Evolutionary conservation across 192 early-diverging fungal genomes (phyloP), one percentile per base, ranked within the genome.

Genomic region (Coemansia reversa): DNA sequence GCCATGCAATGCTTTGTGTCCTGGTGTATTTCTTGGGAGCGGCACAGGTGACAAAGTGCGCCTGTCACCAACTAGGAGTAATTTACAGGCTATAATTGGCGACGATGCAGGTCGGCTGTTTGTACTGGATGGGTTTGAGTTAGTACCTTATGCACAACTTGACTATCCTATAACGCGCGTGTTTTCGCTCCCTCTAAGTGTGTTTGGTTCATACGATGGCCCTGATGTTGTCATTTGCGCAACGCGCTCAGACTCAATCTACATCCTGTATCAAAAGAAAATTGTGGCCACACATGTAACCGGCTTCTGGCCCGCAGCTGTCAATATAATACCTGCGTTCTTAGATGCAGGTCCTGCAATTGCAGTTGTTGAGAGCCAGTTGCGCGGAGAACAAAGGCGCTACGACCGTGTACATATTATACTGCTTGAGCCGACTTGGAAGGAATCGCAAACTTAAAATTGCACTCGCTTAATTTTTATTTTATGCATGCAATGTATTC

Each of bases 201-300:
- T 48, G 2, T 55, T 75, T 20, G 49, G 35, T 18, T 50, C 49
- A 3, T 42, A 25, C 3, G 63, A 51, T 5, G 77, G 72, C 1
- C 55, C 69, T 2, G 72, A 80, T 23, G 45, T 75, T 51, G 72
- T 80, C 4, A 51, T 80, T 0, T 80, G 77, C 25, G 55, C 57
- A 16, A 80, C 77, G 7, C 72, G 42, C 50, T 80, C 77, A 9
- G 70, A 75, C 29, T 53, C 59, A 18, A 35, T 80, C 6, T 80
- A 74, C 42, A 42, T 80, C 8, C 56, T 80, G 16, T 62, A 74
- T 51, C 53, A 45, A 20, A 49, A 49, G 23, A 30, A 67, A 22
- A 42, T 70, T 2, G 55, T 79, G 5, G 67, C 67, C 35, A 61
- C 51, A n/a, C 67, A 70, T 51, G 32, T 53, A 12, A 53, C 68